Evolutionary conservation across 2,329 filamentous ascomycete species (phyloP), one percentile per base, ranked within the genome.

Genomic region (Penicillium sp.): DNA sequence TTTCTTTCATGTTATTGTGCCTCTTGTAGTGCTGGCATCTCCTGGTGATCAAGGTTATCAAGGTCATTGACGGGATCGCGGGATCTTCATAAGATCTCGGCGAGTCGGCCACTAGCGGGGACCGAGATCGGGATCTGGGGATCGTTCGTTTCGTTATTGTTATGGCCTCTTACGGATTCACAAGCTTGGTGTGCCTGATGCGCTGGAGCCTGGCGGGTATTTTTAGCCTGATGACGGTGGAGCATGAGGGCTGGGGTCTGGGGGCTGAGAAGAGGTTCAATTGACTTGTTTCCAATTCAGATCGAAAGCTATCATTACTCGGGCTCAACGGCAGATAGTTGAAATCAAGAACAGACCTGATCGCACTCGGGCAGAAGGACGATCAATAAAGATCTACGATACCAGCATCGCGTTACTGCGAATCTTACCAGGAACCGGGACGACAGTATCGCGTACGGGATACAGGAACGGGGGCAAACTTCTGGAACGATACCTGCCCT

Each of bases 391-490:
- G 33, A 37, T 37, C 37, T 13, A 51, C 18, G 35, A 51, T 51
- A 58, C 59, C 54, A 9, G 39, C 44, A 1, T 55, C 41, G 24
- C 18, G 24, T 56, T 60, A 54, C 27, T 56, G 44, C 18, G 47
- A 66, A 65, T 61, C 37, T 67, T 67, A 67, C 65, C 65, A 67
- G 65, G 65, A 63, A 66, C 63, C 50, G 46, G 50, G 51, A 36
- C 44, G 39, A 31, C 55, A 64, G 65, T 67, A 67, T 66, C 58
- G 54, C 50, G 65, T 66, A 63, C 50, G 44, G 50, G 44, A 54
- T 61, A 60, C 54, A 46, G 27, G 47, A 59, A 47, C 47, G 36
- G 53, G 33, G 24, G 58, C 59, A 33, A 55, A 50, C 35, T 5
- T 53, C 19, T 36, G 41, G 41, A 56, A 59, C 52, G 41, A 50